phyloP scores from a whole-genome alignment of 805 yeast species.

The Cyberlindnera suaveolens region DNA sequence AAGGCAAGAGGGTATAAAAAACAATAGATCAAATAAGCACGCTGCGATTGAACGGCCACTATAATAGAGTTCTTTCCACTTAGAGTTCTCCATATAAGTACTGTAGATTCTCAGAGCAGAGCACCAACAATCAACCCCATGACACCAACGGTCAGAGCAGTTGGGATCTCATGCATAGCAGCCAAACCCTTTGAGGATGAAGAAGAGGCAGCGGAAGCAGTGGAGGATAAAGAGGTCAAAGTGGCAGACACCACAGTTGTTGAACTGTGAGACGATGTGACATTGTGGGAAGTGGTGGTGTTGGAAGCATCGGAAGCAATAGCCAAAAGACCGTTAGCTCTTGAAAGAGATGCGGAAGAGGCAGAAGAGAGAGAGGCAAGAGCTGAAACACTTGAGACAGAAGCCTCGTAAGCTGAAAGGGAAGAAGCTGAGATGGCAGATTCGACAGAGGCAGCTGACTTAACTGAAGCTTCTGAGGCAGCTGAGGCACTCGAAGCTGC shows the following conservation, averaged over 20 bases:
- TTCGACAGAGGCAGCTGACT: conserved; percentile 16
- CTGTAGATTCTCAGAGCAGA: conserved; percentile 12
- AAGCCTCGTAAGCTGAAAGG: conserved; percentile 20
- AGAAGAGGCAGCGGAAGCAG: conserved; percentile 21
- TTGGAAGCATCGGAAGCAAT: conserved; percentile 33
- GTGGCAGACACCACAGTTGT: conserved; percentile 16
- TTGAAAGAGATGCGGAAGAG: conserved; percentile 23
- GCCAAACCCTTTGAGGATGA: conserved; percentile 30
- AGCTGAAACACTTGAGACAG: conserved; percentile 10
- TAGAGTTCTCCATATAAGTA: not conserved
- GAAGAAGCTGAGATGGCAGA: conserved; percentile 19
- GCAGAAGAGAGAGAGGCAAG: conserved; percentile 3
- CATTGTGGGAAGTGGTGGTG: conserved; percentile 22
- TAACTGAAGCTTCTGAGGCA: conserved; percentile 7
- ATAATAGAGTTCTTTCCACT: not conserved
- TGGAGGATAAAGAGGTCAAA: conserved; percentile 16
- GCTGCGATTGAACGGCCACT: not conserved
- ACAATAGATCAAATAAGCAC: not conserved
- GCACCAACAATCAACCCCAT: conserved; percentile 25
- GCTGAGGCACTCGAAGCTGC: conserved; percentile 10
- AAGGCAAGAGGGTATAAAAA: not conserved
- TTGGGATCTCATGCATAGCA: conserved; percentile 18
- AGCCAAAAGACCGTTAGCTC: conserved; percentile 34
- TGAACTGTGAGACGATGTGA: conserved; percentile 27
- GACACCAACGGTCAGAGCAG: conserved; percentile 22